Base-by-base conservation (phyloP, 371 early-diverging fungal species). In the Mortierella polycephala region DNA sequence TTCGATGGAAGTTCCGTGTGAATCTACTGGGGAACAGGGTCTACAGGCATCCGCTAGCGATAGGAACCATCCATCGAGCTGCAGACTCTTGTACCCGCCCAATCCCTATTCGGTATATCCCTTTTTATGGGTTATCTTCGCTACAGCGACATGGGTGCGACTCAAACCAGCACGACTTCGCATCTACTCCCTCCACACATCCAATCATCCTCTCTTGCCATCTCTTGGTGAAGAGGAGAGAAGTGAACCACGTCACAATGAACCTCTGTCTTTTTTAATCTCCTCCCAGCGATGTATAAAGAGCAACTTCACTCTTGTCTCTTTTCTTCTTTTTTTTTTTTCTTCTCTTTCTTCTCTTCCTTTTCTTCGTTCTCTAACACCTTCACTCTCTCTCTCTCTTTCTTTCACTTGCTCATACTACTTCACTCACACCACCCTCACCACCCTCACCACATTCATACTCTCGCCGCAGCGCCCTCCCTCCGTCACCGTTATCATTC, bases 161-260 rank as follows among this genome's bases (percentile, higher is more conserved):
- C 4, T 30, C 30, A 30, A 30, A 30, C 30, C 30, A 4, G 30
- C 4, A 30, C 30, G 30, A 1, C 4, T 30, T 30, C 30, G 30
- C 30, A 30, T 30, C 30, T 4, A 30, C 30, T 30, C 4, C 30
- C 1, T 4, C 30, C 30, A 30, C 30, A 30, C 30, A 30, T 30
- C 30, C 30, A 30, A 46, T 45, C 46, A 16, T 41, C 16, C 58
- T 42, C 23, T 59, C 66, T 41, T 49, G 10, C 20, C 18, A 16
- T 45, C 40, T 14, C 30, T 63, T 40, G 23, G 41, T 13, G 39
- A 21, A 30, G 50, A 14, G 5, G 45, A 44, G 18, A 60, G 60
- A 54, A 54, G 16, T 16, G 20, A 55, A 44, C 56, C 65, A 64
- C 65, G 65, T 64, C 62, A 61, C 68, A 61, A 1, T 30, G 30